These are phyloP conservation scores for Setaria italica DNA, from an alignment of 202 grass and related monocot species.

Conservation along the genomic window DNA sequence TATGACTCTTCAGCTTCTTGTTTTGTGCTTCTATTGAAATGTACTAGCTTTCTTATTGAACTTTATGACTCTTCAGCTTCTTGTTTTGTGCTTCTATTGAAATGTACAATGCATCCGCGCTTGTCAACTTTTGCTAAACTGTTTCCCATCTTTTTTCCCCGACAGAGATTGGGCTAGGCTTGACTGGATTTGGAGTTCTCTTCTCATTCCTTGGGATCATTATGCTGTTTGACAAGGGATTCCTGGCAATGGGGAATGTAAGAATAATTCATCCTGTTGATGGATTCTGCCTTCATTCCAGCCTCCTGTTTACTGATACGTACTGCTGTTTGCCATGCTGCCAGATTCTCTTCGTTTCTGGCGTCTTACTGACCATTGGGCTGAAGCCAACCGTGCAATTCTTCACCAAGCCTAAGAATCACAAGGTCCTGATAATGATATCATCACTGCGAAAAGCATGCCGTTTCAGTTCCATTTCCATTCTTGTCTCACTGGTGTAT, in stretches of 20 bases:
- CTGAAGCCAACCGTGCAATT: constrained; percentile 90
- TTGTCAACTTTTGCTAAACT: constrained; percentile 23
- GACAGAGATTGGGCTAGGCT: constrained; percentile 76
- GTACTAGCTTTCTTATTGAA: background rate
- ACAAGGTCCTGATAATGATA: constrained; percentile 56
- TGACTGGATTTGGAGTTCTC: constrained; percentile 78
- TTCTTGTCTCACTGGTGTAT: background rate
- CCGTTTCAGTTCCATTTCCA: background rate
- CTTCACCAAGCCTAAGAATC: constrained; percentile 94
- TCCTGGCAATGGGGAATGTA: constrained; percentile 87
- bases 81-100: constrained; percentile 8
- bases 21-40: constrained; percentile 14
- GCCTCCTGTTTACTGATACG: constrained; percentile 12
- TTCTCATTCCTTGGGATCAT: constrained; percentile 83
- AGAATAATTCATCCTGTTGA: constrained; percentile 1
- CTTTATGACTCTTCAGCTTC: background rate
- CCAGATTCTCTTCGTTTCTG: constrained; percentile 82
- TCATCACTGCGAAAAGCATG: background rate
- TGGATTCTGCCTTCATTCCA: constrained; percentile 11
- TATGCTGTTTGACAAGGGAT: constrained; percentile 85
- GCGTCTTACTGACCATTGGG: constrained; percentile 80
- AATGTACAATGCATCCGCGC: background rate
- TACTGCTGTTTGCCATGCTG: background rate
- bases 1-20: background rate
- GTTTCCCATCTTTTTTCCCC: background rate